These are phyloP conservation scores for Solanum appendiculatum DNA, from an alignment of 257 asterid species.

Conservation along the genomic window DNA sequence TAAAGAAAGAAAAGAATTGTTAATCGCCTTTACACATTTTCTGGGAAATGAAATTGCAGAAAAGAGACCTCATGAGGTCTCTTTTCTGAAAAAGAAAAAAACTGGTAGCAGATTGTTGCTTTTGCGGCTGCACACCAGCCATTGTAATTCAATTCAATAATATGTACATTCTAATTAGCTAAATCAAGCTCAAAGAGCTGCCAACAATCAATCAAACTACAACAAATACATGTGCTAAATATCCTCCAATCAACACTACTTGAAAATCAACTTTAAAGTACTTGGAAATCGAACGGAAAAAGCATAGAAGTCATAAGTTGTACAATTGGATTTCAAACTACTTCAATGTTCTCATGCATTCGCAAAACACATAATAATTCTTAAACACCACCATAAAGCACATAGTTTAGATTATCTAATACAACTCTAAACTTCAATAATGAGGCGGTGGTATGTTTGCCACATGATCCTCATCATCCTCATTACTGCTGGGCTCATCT, in stretches of 20 bases:
- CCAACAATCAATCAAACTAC: background rate
- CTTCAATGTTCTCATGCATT: background rate
- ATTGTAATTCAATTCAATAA: background rate
- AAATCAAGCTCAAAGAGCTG: background rate
- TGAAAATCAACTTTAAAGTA: background rate
- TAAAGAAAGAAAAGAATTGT: background rate
- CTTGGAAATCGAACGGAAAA: background rate
- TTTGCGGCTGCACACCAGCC: background rate
- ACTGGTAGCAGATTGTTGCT: background rate
- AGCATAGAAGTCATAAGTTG: background rate
- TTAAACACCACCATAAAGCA: background rate
- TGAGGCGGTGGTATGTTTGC: background rate
- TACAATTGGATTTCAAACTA: background rate
- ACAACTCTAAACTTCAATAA: background rate
- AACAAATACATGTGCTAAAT: background rate
- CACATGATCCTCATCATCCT: background rate
- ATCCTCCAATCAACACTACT: background rate
- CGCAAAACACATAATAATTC: background rate
- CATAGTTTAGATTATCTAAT: background rate
- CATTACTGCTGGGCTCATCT: background rate
- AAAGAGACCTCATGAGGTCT: background rate
- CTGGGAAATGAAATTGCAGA: background rate
- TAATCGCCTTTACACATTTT: background rate
- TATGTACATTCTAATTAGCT: background rate
- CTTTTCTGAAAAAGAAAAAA: background rate